Percentiles rank a stretch among this genome's conserved stretches.
These are phyloP conservation scores for Linnemannia schmuckeri DNA, from an alignment of 192 early-diverging fungal genomes.

Conservation along the genomic window DNA sequence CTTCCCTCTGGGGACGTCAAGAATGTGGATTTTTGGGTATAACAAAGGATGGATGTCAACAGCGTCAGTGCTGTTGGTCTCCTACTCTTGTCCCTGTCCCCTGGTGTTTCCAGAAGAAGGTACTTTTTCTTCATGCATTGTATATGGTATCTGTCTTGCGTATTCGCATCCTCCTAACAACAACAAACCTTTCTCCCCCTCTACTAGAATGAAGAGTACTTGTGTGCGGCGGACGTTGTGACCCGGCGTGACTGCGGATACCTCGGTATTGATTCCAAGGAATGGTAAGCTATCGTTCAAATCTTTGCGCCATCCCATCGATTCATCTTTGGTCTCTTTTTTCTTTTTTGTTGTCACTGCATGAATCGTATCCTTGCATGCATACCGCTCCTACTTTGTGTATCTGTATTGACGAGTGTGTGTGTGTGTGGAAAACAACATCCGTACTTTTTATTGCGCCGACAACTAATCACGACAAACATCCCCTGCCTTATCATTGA, in stretches of 20 bases:
- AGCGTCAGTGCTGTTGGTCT: conserved; percentile 50
- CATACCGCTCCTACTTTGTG: not conserved
- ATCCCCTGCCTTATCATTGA: no score
- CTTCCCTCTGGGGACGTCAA: conserved; percentile 11
- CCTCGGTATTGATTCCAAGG: conserved; percentile 26
- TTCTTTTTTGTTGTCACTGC: not conserved
- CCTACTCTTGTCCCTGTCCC: conserved; percentile 32
- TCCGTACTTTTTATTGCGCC: not conserved
- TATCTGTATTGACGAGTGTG: no score
- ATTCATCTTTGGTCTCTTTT: not conserved
- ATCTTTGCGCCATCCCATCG: not conserved
- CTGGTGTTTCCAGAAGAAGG: conserved; percentile 56
- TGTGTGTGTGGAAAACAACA: no score
- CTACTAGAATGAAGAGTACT: conserved; percentile 35
- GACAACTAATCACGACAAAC: not conserved
- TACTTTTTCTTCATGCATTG: not conserved
- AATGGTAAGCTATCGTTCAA: conserved; percentile 12
- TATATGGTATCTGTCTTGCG: not conserved
- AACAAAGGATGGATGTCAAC: conserved; percentile 22
- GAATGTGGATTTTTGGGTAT: conserved; percentile 48
- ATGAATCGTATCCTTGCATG: not conserved
- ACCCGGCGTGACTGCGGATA: conserved; percentile 43
- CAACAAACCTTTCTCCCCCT: not conserved
- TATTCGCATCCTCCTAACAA: not conserved
- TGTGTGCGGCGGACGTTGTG: conserved; percentile 29